Base-by-base conservation (phyloP, 345 rosid genomes). In the Aurinia saxatilis region DNA sequence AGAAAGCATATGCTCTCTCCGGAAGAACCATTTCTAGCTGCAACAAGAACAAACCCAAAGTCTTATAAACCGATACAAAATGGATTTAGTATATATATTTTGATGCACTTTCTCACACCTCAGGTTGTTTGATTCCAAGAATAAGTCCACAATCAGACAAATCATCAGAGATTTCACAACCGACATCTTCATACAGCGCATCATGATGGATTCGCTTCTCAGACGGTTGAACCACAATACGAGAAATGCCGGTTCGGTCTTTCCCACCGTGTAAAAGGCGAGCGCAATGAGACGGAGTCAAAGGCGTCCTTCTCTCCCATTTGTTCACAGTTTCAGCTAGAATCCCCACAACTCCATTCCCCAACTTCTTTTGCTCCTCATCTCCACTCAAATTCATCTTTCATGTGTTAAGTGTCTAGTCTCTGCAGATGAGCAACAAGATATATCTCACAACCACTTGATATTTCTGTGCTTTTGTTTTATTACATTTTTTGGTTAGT, bases 241-340 rank as follows among this genome's bases (percentile, higher is more conserved):
- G 83, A n/a, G 63, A 84, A 63, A 92, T 75, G 5, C 96, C 93
- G n/a, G 83, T 78, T 70, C 57, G 71, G 14, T 78, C 90, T 75
- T 60, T 78, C 44, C 95, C 92, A 29, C 88, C 63, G 63, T 82
- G 83, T 9, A 92, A 79, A 51, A 92, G 89, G 9, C 90, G 79
- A 19, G 96, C 96, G 21, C 98, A 92, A 59, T 92, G 91, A 1
- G 96, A 81, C 1, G 96, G 98, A 11, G 98, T 81, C 27, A 92
- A 31, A 29, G 98, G 98, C 10, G 70, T 89, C 76, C 98, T 79
- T 70, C 98, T 82, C 73, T 92, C 98, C 98, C 96, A 92, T 50
- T 86, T 92, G 70, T 87, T 89, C 38, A 68, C 81, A 0, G 93
- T 67, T 73, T 92, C 98, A 0, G 93, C 76, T 27, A 92, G 73